Evolutionary conservation across 257 asterid genomes (phyloP).

Genomic region (Vinca minor): DNA sequence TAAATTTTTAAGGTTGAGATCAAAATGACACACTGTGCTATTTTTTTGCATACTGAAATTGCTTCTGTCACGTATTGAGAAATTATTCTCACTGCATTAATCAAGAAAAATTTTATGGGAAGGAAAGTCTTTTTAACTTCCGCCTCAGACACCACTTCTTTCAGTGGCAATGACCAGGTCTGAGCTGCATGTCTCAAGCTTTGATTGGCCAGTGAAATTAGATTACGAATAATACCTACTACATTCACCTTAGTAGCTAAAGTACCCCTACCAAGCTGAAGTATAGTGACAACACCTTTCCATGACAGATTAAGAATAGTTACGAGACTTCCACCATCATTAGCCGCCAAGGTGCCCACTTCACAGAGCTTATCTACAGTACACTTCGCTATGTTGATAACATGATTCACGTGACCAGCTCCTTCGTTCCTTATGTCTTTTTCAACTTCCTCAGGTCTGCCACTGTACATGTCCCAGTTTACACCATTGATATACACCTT

Average conservation of each 20-base stretch:
- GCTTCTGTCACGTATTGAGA: conserved; percentile 75
- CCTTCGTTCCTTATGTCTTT: conserved; percentile 28
- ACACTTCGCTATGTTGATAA: conserved; percentile 46
- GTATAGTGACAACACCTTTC: conserved; percentile 91
- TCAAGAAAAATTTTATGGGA: conserved; percentile 83
- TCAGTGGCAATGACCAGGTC: conserved; percentile 53
- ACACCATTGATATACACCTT: conserved; percentile 61
- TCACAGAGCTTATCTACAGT: conserved; percentile 63
- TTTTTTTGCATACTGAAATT: conserved; percentile 58
- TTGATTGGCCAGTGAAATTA: conserved; percentile 63
- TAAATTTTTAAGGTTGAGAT: conserved; percentile 64
- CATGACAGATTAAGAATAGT: conserved; percentile 76
- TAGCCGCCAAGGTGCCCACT: conserved; percentile 84
- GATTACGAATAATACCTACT: conserved; percentile 50
- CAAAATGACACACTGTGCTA: conserved; percentile 47
- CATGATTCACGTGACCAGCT: conserved; percentile 43
- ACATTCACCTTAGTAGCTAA: conserved; percentile 69
- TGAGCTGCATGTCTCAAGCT: conserved; percentile 69
- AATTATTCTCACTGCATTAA: conserved; percentile 84
- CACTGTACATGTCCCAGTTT: conserved; percentile 51
- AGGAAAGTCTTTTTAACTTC: conserved; percentile 90
- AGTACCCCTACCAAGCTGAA: conserved; percentile 82
- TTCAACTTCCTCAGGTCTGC: conserved; percentile 24
- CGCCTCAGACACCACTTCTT: conserved; percentile 42
- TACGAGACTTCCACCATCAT: conserved; percentile 86